Percentiles rank a stretch among this genome's conserved stretches.
Conservation (phyloP, 306 rosid genomes). For the Rosa chinensis region DNA sequence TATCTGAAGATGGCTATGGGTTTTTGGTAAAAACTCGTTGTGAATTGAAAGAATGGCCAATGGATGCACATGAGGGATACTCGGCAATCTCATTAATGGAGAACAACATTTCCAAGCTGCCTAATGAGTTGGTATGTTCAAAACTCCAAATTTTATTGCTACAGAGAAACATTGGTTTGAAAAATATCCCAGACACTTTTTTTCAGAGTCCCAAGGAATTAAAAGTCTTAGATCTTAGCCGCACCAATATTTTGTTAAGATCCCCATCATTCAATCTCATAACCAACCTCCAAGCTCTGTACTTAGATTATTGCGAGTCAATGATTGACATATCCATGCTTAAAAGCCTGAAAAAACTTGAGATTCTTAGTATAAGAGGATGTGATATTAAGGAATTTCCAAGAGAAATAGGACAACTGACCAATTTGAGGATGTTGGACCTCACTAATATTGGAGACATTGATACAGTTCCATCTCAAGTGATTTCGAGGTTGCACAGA, state of each 20-base stretch:
- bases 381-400: neutral
- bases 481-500: neutral
- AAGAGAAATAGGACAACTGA: neutral
- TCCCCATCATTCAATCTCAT: neutral
- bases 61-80: neutral
- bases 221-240: neutral
- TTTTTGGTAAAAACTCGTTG: neutral
- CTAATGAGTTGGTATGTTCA: neutral
- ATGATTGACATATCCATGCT: neutral
- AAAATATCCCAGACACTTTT: neutral
- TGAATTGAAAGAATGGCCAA: neutral
- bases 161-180: neutral
- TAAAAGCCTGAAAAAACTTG: neutral
- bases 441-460: neutral
- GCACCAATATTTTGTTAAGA: neutral
- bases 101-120: neutral
- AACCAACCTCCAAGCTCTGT: neutral
- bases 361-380: neutral
- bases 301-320: neutral
- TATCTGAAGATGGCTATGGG: neutral
- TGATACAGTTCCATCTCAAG: neutral
- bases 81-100: neutral
- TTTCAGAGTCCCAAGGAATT: neutral
- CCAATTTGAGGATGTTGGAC: neutral
- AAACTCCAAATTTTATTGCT: constrained; percentile 13